Base-by-base conservation (phyloP, 495 filamentous ascomycete genomes). In the Lasiosphaeria miniovina region DNA sequence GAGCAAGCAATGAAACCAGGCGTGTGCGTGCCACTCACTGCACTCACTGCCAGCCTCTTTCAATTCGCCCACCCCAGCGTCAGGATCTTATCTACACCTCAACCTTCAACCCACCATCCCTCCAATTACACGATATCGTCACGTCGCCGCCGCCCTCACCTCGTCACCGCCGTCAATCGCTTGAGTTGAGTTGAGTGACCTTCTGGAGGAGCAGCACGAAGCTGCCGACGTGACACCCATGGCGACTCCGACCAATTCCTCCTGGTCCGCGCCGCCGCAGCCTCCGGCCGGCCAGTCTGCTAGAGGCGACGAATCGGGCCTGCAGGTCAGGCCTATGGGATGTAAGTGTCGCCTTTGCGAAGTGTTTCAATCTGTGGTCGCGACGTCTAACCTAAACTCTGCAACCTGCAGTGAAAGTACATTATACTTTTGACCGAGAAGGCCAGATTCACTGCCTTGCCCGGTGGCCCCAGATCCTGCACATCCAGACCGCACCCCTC, bases 381-480 rank as follows among this genome's bases (percentile, higher is more conserved):
- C 24, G 24, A 24, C 24, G 24, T 63, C 74, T 74, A 61, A 74
- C 60, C 35, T 36, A 41, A 43, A 36, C 40, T 46, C 8, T 2
- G 12, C 57, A 33, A 8, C 41, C 34, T 70, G 58, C 70, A 91
- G 90, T 98, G 73, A 98, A 98, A 80, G 90, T 98, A 33, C 87
- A 94, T 45, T 98, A 98, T 73, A 95, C 93, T 24, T 98, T 98
- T 74, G 93, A 98, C 67, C 86, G 90, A 66, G 88, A 90, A 49
- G 88, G 84, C 71, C 91, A 92, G 73, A 89, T 91, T 32, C 90
- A 93, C 68, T 98, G 94, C 75, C 78, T 98, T 34, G 93, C 95
- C 60, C 86, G 93, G 67, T 90, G 91, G 82, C 90, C 90, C 48
- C 85, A 93, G 57, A 79, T 88, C 40, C 80, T 97, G 51, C 81